Evolutionary conservation across 2,329 filamentous ascomycete genomes (phyloP).

Genomic region (Lasiodiplodia sp.): DNA sequence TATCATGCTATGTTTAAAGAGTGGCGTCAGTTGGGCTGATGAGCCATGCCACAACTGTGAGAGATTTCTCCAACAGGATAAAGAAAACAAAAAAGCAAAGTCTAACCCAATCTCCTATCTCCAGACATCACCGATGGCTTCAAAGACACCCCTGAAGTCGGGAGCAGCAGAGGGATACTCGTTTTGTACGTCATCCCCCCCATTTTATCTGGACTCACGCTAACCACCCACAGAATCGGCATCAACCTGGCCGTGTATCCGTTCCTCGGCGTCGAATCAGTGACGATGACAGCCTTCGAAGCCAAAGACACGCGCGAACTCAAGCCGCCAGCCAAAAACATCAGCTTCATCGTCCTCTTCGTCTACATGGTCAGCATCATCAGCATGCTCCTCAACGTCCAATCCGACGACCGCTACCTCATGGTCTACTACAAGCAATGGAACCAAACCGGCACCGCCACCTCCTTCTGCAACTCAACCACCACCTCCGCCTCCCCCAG

Average conservation of each 20-base stretch:
- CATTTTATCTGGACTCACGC: neutral
- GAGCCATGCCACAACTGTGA: neutral
- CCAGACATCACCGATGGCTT: conserved; percentile 30
- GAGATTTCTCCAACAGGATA: neutral
- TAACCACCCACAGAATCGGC: conserved; percentile 33
- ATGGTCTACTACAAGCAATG: conserved; percentile 32
- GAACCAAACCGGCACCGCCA: neutral
- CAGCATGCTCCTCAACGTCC: conserved; percentile 39
- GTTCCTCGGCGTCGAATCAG: conserved; percentile 45
- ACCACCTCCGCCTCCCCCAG: too few species aligned
- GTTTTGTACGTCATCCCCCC: conserved; percentile 36
- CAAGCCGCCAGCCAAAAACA: conserved; percentile 42
- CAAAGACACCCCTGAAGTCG: conserved; percentile 35
- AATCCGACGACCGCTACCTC: conserved; percentile 35
- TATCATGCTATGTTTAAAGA: conserved; percentile 15
- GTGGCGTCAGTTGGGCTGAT: neutral
- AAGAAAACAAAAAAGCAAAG: too few species aligned
- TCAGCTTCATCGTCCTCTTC: conserved; percentile 38
- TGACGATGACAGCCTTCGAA: conserved; percentile 45
- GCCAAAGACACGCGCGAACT: conserved; percentile 35
- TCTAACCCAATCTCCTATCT: neutral
- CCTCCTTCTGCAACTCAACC: too few species aligned
- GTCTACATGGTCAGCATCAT: conserved; percentile 40
- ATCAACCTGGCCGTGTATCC: conserved; percentile 44
- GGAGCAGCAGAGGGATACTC: conserved; percentile 36